A percentile compares a stretch with the other conserved stretches of the same genome.
phyloP scores from a whole-genome alignment of 169 alveolate species.

The Sarcocystis neurona region DNA sequence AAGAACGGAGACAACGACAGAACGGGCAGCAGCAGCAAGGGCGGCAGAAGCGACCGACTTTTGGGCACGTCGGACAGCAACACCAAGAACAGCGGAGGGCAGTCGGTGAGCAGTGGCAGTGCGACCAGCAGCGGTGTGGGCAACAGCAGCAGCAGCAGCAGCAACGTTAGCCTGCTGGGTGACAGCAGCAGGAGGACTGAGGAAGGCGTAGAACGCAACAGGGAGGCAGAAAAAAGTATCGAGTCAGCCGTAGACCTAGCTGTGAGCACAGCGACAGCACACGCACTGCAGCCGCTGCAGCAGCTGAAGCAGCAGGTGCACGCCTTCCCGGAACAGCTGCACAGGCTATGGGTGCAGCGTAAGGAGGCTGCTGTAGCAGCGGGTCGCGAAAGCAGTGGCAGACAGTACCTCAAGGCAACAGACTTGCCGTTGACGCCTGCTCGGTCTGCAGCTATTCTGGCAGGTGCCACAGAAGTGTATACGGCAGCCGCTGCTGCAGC shows the following conservation, averaged over 20 bases:
- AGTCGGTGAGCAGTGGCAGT: no score
- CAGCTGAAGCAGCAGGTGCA: background rate
- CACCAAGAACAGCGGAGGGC: no score
- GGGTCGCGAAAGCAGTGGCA: constrained; percentile 4
- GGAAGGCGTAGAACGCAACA: no score
- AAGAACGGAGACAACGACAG: no score
- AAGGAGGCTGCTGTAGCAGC: background rate
- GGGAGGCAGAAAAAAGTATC: no score
- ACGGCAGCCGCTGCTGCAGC: background rate
- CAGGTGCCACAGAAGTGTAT: background rate
- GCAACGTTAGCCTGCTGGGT: no score
- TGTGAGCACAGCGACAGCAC: background rate
- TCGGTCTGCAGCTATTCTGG: background rate
- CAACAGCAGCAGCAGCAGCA: no score
- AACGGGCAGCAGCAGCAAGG: no score
- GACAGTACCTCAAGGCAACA: background rate
- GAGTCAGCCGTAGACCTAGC: background rate
- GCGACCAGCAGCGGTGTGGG: no score
- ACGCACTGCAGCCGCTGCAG: background rate
- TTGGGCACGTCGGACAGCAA: no score
- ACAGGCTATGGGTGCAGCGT: background rate
- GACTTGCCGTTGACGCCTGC: background rate
- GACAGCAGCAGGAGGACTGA: no score
- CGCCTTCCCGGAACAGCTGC: background rate
- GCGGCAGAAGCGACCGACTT: no score